Evolutionary conservation across 495 filamentous ascomycete species (phyloP).

Genomic region (Trichoderma parareesei): DNA sequence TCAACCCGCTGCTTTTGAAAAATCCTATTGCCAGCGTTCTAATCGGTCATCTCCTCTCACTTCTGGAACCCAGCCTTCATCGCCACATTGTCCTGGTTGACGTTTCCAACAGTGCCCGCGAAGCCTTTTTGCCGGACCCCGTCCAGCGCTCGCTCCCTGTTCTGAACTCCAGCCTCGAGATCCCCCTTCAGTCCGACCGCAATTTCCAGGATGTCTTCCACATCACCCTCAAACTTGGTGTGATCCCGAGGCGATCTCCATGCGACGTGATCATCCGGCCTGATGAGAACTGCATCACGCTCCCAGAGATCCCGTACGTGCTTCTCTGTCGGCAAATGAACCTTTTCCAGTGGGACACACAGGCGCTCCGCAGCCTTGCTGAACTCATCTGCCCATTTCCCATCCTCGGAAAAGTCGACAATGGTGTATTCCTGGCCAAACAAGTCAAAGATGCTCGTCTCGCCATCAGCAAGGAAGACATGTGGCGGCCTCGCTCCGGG

Average conservation of each 20-base stretch:
- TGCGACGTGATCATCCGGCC: neutral
- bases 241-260: neutral
- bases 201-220: neutral
- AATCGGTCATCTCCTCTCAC: neutral
- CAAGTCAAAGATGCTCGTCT: constrained; percentile 3
- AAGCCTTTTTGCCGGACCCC: neutral
- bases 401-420: neutral
- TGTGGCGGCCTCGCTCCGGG: neutral
- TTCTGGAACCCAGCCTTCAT: constrained; percentile 1
- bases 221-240: neutral
- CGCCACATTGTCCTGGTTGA: neutral
- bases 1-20: too few relatives aligned
- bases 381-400: neutral
- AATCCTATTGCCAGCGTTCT: too few relatives aligned
- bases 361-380: neutral
- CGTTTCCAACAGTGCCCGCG: neutral
- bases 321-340: neutral
- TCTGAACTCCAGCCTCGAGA: neutral
- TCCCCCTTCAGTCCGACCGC: neutral
- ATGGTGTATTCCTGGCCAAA: neutral
- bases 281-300: neutral
- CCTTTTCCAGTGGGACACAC: neutral
- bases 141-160: neutral
- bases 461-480: neutral
- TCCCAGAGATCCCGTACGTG: neutral